Evolutionary conservation across 2,329 filamentous ascomycete species (phyloP).

Genomic region (Periconia sp.): DNA sequence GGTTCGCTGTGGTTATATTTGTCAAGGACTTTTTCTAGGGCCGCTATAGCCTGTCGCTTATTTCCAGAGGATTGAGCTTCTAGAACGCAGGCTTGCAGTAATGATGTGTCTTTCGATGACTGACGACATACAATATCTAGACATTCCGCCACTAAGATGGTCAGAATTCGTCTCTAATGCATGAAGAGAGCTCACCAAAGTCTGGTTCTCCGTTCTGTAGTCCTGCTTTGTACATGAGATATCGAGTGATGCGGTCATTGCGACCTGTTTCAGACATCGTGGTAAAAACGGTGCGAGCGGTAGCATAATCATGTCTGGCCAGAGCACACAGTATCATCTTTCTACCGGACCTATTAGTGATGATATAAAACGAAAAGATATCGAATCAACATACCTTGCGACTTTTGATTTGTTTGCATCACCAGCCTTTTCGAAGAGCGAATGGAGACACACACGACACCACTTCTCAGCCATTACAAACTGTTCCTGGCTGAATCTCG

Average conservation of each 20-base stretch:
- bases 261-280: constrained; percentile 65
- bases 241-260: constrained; percentile 70
- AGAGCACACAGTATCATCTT: constrained; percentile 76
- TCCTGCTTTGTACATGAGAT: constrained; percentile 77
- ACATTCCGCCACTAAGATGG: constrained; percentile 62
- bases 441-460: constrained; percentile 73
- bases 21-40: constrained; percentile 66
- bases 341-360: constrained; percentile 53
- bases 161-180: constrained; percentile 16
- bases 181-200: constrained; percentile 46
- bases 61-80: constrained; percentile 74
- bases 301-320: constrained; percentile 60
- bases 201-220: constrained; percentile 64
- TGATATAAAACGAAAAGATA: not conserved
- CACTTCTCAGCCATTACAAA: constrained; percentile 67
- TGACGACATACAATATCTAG: constrained; percentile 65
- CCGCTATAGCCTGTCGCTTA: constrained; percentile 63
- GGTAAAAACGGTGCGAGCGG: constrained; percentile 62
- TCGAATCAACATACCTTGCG: constrained; percentile 57
- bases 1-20: constrained; percentile 58
- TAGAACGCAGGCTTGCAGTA: constrained; percentile 80
- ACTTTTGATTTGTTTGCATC: constrained; percentile 72
- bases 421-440: constrained; percentile 69
- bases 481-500: constrained; percentile 59
- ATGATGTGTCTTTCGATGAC: constrained; percentile 61